These are phyloP conservation scores for Candida khao-thaluensis DNA, from an alignment of 805 yeast species.

Conservation along the genomic window DNA sequence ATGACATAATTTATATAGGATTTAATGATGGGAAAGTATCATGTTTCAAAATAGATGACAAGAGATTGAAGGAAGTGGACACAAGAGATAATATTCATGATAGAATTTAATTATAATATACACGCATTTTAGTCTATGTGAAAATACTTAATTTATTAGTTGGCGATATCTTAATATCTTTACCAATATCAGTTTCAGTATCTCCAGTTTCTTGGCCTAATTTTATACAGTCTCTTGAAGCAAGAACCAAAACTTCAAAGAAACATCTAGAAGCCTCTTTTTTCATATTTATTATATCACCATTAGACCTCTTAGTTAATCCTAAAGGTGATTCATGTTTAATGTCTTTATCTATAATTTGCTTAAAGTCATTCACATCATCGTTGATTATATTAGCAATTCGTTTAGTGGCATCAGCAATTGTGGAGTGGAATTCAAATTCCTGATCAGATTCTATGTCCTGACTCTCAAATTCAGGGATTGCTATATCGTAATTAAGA, in stretches of 20 bases:
- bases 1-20: constrained; percentile 20
- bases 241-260: constrained; percentile 79
- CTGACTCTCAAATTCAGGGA: constrained; percentile 21
- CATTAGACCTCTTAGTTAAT: constrained; percentile 36
- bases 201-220: constrained; percentile 50
- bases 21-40: constrained; percentile 21
- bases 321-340: constrained; percentile 52
- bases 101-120: constrained; percentile 7
- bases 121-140: constrained; percentile 17
- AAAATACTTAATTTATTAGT: constrained; percentile 33
- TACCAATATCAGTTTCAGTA: constrained; percentile 44
- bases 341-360: constrained; percentile 14
- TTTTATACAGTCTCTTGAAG: constrained; percentile 68
- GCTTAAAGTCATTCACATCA: constrained; percentile 17
- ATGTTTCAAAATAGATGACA: constrained; percentile 15
- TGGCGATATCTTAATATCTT: constrained; percentile 53
- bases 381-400: constrained; percentile 50
- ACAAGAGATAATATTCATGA: constrained; percentile 16
- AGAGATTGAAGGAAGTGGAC: background rate
- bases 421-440: constrained; percentile 2
- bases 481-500: constrained; percentile 22
- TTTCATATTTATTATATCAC: constrained; percentile 35
- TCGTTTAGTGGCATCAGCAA: constrained; percentile 43
- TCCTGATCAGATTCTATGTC: constrained; percentile 12
- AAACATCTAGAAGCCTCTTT: constrained; percentile 70